Evolutionary conservation across 2,329 filamentous ascomycete genomes (phyloP).

Genomic region (Podosphaera leucotricha): DNA sequence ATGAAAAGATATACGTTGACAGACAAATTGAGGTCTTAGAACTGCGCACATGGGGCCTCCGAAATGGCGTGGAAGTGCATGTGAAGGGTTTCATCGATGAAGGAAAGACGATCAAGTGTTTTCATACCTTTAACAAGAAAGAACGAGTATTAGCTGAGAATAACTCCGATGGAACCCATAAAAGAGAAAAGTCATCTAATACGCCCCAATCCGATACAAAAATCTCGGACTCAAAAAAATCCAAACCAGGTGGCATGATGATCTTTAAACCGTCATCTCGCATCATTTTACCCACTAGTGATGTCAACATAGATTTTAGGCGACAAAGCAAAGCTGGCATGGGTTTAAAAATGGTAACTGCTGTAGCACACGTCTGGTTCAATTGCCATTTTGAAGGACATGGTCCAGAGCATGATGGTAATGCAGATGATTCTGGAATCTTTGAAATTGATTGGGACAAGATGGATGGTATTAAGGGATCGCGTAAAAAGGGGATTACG

Average conservation of each 20-base stretch:
- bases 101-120: conserved; percentile 61
- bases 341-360: conserved; percentile 72
- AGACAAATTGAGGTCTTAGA: conserved; percentile 65
- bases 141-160: conserved; percentile 47
- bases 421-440: conserved; percentile 42
- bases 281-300: conserved; percentile 53
- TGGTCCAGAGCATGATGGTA: conserved; percentile 43
- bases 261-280: conserved; percentile 51
- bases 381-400: conserved; percentile 80
- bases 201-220: conserved; percentile 19
- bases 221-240: conserved; percentile 1
- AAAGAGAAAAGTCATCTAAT: conserved; percentile 27
- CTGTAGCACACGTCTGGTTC: conserved; percentile 91
- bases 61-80: conserved; percentile 68
- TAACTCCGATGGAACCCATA: neutral
- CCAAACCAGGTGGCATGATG: conserved; percentile 35
- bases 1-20: conserved; percentile 61
- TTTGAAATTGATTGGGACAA: conserved; percentile 51
- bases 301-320: conserved; percentile 79
- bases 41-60: conserved; percentile 70
- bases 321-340: conserved; percentile 58
- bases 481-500: conserved; percentile 53
- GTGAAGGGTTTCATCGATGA: conserved; percentile 76
- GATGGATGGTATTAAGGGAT: conserved; percentile 91
- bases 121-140: conserved; percentile 53